These are phyloP conservation scores for Xylaria sp. DNA, from an alignment of 2,329 filamentous ascomycete species.

Conservation along the genomic window DNA sequence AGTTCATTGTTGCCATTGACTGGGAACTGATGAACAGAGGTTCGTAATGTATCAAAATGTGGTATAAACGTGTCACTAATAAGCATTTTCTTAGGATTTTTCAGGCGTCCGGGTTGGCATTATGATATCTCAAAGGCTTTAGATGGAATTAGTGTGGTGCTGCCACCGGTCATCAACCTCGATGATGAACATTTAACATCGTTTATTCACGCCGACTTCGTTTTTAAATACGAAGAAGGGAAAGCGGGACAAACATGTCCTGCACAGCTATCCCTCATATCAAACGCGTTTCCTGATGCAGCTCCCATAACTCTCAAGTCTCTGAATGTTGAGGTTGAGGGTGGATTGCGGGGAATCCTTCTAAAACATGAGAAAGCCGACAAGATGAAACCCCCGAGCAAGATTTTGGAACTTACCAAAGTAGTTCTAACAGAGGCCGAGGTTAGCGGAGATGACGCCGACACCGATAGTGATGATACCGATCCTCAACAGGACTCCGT, in stretches of 20 bases:
- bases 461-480: constrained; percentile 43
- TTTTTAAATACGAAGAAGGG: constrained; percentile 67
- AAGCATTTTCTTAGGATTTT: constrained; percentile 59
- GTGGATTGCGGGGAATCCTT: constrained; percentile 65
- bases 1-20: constrained; percentile 69
- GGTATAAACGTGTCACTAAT: constrained; percentile 17
- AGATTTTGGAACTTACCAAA: constrained; percentile 37
- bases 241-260: constrained; percentile 69
- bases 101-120: constrained; percentile 64
- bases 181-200: constrained; percentile 63
- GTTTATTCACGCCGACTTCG: constrained; percentile 65
- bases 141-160: constrained; percentile 57
- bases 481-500: constrained; percentile 46
- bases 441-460: constrained; percentile 45
- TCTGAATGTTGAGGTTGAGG: constrained; percentile 65
- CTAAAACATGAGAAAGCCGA: constrained; percentile 56
- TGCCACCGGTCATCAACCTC: constrained; percentile 62
- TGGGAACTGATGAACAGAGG: constrained; percentile 72
- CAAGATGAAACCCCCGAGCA: constrained; percentile 19
- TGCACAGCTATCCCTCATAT: constrained; percentile 68
- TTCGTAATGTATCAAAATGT: constrained; percentile 50
- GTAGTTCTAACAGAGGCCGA: constrained; percentile 41
- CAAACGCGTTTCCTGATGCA: constrained; percentile 64
- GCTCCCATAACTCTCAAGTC: constrained; percentile 62
- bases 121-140: constrained; percentile 70